A percentile compares a stretch with the other conserved stretches of the same genome.
Evolutionary conservation across 768 basidiomycete species (phyloP).

Genomic region (Auriscalpium vulgare): DNA sequence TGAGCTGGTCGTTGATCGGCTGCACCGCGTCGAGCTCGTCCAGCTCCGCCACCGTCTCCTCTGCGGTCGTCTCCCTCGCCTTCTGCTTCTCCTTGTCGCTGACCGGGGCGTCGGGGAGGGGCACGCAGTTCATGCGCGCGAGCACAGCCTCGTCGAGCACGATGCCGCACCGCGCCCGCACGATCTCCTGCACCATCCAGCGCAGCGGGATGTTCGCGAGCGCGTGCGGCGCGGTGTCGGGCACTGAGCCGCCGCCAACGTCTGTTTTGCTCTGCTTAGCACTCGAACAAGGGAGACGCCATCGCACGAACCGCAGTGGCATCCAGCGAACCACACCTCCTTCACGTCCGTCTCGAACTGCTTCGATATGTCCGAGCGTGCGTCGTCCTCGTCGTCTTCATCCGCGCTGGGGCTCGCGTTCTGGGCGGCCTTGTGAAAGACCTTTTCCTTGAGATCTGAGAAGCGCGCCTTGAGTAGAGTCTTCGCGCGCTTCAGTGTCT

Average conservation of each 20-base stretch:
- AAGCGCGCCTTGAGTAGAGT: too few relatives aligned
- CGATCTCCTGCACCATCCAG: conserved; percentile 15
- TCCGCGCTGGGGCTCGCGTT: too few relatives aligned
- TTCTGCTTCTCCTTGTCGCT: background rate
- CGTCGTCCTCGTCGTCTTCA: background rate
- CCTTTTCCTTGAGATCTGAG: background rate
- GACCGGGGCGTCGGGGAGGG: background rate
- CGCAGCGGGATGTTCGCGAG: conserved; percentile 12
- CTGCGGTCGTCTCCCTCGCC: background rate
- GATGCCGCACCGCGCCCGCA: background rate
- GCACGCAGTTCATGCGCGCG: conserved; percentile 4
- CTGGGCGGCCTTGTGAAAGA: background rate
- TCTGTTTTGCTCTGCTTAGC: background rate
- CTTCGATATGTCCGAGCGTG: background rate
- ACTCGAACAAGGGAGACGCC: background rate
- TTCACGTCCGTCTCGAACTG: conserved; percentile 3
- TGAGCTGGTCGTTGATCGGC: conserved; percentile 47
- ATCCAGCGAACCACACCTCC: conserved; percentile 15
- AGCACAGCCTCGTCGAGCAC: conserved; percentile 1
- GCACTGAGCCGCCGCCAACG: conserved; percentile 8
- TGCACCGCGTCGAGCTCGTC: conserved; percentile 31
- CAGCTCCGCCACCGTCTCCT: background rate
- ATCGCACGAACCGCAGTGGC: conserved; percentile 7
- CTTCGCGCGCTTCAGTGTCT: background rate
- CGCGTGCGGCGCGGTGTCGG: background rate